Evolutionary conservation across 345 rosid genomes (phyloP), one percentile per base, ranked within the genome.

Genomic region (Mangifera indica): DNA sequence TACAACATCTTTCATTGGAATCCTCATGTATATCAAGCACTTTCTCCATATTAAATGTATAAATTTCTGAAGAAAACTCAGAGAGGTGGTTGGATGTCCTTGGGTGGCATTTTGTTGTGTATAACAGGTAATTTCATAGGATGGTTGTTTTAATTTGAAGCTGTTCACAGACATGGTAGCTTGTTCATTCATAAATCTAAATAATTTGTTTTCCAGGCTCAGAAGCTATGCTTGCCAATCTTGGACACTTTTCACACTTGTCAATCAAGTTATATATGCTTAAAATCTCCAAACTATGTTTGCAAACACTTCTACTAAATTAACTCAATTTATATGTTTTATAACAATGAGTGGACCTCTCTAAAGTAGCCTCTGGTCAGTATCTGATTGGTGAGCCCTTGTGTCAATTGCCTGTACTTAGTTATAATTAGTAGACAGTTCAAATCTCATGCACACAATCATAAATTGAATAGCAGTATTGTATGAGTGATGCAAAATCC

Each of bases 181-280:
- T 40, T 24, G 44, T 44, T 29, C 10, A 34, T 51, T 25, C 58
- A 37, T 21, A 66, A 70, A 74, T 48, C 7, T 29, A 45, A 5
- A 17, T 37, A 49, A 21, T 52, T 20, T 42, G 5, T 54, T 44
- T 56, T 72, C 25, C 81, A 90, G 93, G 96, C 57, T 91, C 98
- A 0, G 98, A 93, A 79, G 98, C 98, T 55, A 93, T 93, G 98
- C 91, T 91, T 81, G 98, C 98, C 26, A 97, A 93, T 86, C 98
- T 91, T 6, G 98, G 98, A 21, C 98, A 93, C 73, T 93, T 93
- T 59, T 91, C 95, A 1, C 97, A 93, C 34, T 78, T 85, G 79
- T 93, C 98, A 74, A 91, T 93, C 78, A 86, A 91, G 94, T 97
- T 92, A 79, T 18, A 40, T 63, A 53, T 54, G 24, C 48, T 53